Percentiles rank a stretch among this genome's conserved stretches.
phyloP scores from a whole-genome alignment of 2,329 filamentous ascomycete genomes.

The Fusarium scirpi region DNA sequence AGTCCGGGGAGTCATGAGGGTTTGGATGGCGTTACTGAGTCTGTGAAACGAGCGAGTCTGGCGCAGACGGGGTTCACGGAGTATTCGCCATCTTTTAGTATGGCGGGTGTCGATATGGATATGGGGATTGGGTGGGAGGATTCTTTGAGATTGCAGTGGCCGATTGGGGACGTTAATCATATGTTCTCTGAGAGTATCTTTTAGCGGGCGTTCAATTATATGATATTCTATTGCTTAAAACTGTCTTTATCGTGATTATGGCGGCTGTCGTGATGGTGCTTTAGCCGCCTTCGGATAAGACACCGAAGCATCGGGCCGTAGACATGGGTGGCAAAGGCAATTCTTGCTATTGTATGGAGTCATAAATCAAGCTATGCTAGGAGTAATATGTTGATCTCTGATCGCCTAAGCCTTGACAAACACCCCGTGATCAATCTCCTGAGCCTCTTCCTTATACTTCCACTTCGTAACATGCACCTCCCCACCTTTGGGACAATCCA shows the following conservation, averaged over 20 bases:
- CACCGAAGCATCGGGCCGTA: background rate
- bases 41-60: constrained; percentile 13
- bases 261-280: too few relatives aligned
- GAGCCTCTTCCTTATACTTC: constrained; percentile 14
- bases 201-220: background rate
- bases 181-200: constrained; percentile 35
- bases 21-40: constrained; percentile 19
- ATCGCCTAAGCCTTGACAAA: constrained; percentile 5
- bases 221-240: background rate
- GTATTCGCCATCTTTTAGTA: constrained; percentile 21
- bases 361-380: background rate
- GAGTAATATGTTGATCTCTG: background rate
- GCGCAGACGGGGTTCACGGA: constrained; percentile 4
- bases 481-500: constrained; percentile 17
- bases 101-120: constrained; percentile 16
- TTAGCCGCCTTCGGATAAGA: background rate
- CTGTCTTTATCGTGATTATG: background rate
- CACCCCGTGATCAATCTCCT: constrained; percentile 18
- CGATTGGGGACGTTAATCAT: constrained; percentile 32
- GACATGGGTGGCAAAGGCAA: background rate
- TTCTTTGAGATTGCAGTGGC: constrained; percentile 28
- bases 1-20: constrained; percentile 20
- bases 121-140: constrained; percentile 35
- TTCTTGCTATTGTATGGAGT: background rate
- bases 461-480: constrained; percentile 18